Conservation (phyloP, 1,284 basidiomycete species). For the Mycena sp. region DNA sequence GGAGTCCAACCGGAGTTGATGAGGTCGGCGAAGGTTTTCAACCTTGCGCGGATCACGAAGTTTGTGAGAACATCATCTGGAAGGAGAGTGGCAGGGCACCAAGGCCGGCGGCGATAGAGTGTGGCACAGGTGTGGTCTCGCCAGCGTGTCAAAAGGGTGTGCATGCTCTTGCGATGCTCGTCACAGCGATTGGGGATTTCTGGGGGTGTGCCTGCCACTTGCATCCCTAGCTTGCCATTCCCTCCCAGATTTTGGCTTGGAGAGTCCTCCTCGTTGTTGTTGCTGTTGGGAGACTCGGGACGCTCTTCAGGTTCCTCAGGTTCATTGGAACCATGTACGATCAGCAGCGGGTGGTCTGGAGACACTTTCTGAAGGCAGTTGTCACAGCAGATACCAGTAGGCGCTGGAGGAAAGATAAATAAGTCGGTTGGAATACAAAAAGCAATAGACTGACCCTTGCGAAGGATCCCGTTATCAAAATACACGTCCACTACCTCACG, state of each 20-base stretch:
- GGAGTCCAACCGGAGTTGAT: constrained; percentile 7
- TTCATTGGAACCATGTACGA: background rate
- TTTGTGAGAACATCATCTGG: constrained; percentile 25
- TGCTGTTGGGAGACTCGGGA: constrained; percentile 26
- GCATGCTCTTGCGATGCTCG: constrained; percentile 12
- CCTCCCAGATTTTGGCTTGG: background rate
- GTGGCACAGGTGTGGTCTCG: background rate
- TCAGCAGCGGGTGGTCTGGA: background rate
- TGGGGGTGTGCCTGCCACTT: background rate
- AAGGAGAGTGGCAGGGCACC: constrained; percentile 6
- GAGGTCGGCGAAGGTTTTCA: constrained; percentile 19
- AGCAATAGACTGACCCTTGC: constrained; percentile 20
- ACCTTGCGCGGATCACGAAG: constrained; percentile 14
- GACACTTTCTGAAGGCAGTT: constrained; percentile 25
- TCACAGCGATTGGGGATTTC: background rate
- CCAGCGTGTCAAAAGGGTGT: constrained; percentile 8
- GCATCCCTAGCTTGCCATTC: constrained; percentile 32
- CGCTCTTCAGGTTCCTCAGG: background rate
- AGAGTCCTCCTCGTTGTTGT: background rate
- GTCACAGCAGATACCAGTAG: constrained; percentile 39
- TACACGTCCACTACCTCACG: constrained; percentile 32
- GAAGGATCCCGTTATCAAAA: constrained; percentile 29
- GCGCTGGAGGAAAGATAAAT: constrained; percentile 23
- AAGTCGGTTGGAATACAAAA: background rate
- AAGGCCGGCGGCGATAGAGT: constrained; percentile 9